Evolutionary conservation across 1,284 basidiomycete species (phyloP), one percentile per base, ranked within the genome.

Genomic region (Ganoderma meredithae): DNA sequence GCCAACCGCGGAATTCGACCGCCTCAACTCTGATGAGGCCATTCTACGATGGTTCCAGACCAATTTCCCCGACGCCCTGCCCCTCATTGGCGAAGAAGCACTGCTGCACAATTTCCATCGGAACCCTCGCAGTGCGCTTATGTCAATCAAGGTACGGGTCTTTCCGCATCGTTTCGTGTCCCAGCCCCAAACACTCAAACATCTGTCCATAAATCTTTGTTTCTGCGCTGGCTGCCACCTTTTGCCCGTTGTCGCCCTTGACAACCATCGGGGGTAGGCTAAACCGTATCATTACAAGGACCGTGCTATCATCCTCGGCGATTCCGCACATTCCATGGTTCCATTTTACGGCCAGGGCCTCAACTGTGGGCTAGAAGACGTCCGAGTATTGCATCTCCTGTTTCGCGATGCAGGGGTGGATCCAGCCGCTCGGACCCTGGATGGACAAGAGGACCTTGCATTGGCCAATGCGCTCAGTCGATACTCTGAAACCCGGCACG

Each of bases 311-410:
- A 86, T 99, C 64, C 83, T 99, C 61, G 97, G 97, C 61, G 97
- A 99, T 80, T 92, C 97, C 43, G 95, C 96, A 7, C 97, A 99
- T 81, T 93, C 95, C 53, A 98, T 98, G 96, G 95, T 97, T 31
- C 97, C 97, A 61, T 99, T 99, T 83, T 99, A 97, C 80, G 97
- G 96, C 27, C 97, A 99, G 84, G 97, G 97, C 22, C 87, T 99
- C 73, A 99, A 99, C 79, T 98, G 97, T 78, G 97, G 97, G 12
- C 87, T 99, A 66, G 97, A 99, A 82, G 97, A 99, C 80, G 96
- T 99, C 69, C 90, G 97, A 70, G 90, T 99, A 60, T 86, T 99
- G 72, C 88, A 90, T 68, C 85, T 90, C 40, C 82, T 96, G 66
- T 85, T 99, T 73, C 88, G 90, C 67, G 85, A 89, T 68, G 88